Conservation (phyloP, 148 eudicot genomes). For the Heliamphora exappendiculata region DNA sequence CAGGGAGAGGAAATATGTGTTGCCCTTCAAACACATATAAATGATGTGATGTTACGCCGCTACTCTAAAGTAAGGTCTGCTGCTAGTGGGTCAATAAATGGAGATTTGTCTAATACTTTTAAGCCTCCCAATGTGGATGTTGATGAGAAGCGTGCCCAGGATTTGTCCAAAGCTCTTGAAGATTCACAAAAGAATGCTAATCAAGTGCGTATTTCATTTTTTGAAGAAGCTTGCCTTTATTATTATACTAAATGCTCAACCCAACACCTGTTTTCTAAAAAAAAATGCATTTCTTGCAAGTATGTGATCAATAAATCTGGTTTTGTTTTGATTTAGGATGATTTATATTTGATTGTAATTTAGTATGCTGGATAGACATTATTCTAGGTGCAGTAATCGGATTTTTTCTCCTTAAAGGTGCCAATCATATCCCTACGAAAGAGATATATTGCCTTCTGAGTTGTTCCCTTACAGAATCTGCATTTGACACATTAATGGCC, state of each 20-base stretch:
- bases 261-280: not conserved
- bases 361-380: not conserved
- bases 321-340: not conserved
- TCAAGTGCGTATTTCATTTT: slow-evolving; percentile 37
- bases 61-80: slow-evolving; percentile 89
- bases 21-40: slow-evolving; percentile 97
- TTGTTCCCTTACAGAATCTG: not conserved
- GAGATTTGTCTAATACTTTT: slow-evolving; percentile 42
- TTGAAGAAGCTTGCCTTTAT: not conserved
- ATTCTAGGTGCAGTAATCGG: not conserved
- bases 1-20: slow-evolving; percentile 99
- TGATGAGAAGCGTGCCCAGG: slow-evolving; percentile 69
- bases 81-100: slow-evolving; percentile 54
- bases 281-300: not conserved
- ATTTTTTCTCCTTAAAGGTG: not conserved
- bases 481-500: slow-evolving; percentile 5
- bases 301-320: not conserved
- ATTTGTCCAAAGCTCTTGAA: slow-evolving; percentile 72
- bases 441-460: not conserved
- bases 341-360: not conserved
- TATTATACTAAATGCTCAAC: not conserved
- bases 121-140: slow-evolving; percentile 50
- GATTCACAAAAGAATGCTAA: slow-evolving; percentile 70
- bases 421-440: not conserved
- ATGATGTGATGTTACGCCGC: slow-evolving; percentile 98